Conservation (phyloP, 768 basidiomycete species). For the Strobilomyces dryophilus region DNA sequence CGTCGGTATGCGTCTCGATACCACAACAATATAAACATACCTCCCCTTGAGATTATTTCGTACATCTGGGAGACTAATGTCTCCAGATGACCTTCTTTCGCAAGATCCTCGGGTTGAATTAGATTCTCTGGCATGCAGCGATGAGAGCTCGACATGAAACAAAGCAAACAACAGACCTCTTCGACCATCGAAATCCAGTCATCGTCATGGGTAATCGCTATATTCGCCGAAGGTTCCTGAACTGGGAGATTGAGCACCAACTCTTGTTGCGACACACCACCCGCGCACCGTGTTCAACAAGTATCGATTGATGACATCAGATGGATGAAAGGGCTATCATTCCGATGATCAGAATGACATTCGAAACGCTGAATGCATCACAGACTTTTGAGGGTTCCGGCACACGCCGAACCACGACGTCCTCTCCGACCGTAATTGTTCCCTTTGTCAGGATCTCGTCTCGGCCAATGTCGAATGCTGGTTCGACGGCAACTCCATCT, state of each 20-base stretch:
- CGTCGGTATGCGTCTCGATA: neutral
- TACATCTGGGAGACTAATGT: neutral
- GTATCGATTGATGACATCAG: constrained; percentile 10
- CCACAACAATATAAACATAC: neutral
- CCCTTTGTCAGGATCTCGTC: constrained; percentile 1
- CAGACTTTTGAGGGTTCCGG: neutral
- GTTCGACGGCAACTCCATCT: neutral
- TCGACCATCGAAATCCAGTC: constrained; percentile 6
- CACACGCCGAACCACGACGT: neutral
- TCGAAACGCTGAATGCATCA: neutral
- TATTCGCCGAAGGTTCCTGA: neutral
- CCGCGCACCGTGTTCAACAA: neutral
- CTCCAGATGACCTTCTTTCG: constrained; percentile 1
- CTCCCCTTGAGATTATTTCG: neutral
- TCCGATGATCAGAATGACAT: neutral
- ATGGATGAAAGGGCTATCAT: constrained; percentile 9
- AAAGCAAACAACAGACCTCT: neutral
- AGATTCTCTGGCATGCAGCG: neutral
- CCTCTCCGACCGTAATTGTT: neutral
- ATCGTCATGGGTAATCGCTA: constrained; percentile 5
- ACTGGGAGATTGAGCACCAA: neutral
- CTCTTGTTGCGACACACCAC: too few relatives aligned
- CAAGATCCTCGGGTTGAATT: neutral
- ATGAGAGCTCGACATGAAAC: neutral
- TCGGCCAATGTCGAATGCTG: neutral